Base-by-base conservation (phyloP, 192 early-diverging fungal species). In the Backusella liffmaniae region DNA sequence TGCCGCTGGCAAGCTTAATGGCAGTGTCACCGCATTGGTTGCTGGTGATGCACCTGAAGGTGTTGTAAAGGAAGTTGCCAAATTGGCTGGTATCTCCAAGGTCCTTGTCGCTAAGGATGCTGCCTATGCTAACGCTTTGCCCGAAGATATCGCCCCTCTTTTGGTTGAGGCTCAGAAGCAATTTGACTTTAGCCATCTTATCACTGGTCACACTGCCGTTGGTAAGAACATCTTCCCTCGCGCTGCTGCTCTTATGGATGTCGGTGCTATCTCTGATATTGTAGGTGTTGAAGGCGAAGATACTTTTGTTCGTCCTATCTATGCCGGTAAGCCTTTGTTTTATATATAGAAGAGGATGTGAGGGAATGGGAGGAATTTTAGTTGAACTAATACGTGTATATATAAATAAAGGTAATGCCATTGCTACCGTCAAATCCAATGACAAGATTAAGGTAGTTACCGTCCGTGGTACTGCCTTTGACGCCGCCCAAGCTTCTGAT, bases 181-280 rank as follows among this genome's bases (percentile, higher is more conserved):
- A 70, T 80, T 85, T 35, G 82, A 80, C 30, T 92, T 94, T 82
- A 90, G 94, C 66, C 96, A 99, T 82, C 86, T 99, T 59, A 84
- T 99, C 66, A 94, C 94, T 6, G 85, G 93, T 6, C 95, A 97
- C 86, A 88, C 93, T 37, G 92, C 96, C 9, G 94, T 94, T 79
- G 95, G 95, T 42, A 98, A 98, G 91, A 99, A 97, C 85, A 85
- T 96, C 36, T 79, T 98, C 79, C 97, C 97, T 29, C 91, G 97
- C n/a, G 91, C 92, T 70, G 96, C 96, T 41, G 97, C 97, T 23
- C 79, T 97, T 21, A 83, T 97, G 74, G 96, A 99, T 77, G 92
- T 97, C 70, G 91, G 92, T 78, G 93, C 92, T 79, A 86, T 99
- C 56, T 96, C 97, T 16, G 97, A 99, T 77, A 91, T 98, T 59